phyloP scores from a whole-genome alignment of 768 basidiomycete genomes.

The Tricholoma hemisulphureum region DNA sequence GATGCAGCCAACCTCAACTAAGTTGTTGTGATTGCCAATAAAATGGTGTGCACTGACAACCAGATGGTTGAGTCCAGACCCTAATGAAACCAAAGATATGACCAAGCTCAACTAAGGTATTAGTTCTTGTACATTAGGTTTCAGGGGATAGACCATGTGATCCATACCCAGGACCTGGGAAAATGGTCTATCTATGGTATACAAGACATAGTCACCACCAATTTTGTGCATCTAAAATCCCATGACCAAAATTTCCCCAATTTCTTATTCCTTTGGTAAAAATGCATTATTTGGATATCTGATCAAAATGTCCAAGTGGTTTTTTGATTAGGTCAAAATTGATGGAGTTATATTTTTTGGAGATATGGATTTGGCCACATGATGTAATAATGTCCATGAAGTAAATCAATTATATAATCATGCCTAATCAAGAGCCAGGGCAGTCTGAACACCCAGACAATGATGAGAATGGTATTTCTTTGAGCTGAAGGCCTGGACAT shows the following conservation, averaged over 20 bases:
- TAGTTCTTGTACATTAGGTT: background rate
- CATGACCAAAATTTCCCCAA: no score
- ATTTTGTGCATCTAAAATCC: no score
- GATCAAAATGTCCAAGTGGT: no score
- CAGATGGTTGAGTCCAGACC: background rate
- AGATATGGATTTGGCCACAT: slow-evolving; percentile 10
- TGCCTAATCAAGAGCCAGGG: background rate
- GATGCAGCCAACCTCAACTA: background rate
- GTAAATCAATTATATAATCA: background rate
- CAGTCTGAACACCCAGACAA: background rate
- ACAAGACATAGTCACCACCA: no score
- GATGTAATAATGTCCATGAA: background rate
- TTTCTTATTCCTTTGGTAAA: no score
- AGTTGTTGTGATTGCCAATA: background rate
- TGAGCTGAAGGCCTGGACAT: background rate
- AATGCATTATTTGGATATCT: no score
- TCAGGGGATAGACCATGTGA: background rate
- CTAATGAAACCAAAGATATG: background rate
- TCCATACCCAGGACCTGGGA: background rate
- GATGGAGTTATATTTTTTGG: slow-evolving; percentile 13
- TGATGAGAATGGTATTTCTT: slow-evolving; percentile 1
- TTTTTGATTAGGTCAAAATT: no score
- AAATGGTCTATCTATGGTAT: background rate
- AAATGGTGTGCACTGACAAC: no score
- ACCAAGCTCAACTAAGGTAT: background rate